phyloP scores from a whole-genome alignment of 75 land plant genomes.

The Picea glauca region DNA sequence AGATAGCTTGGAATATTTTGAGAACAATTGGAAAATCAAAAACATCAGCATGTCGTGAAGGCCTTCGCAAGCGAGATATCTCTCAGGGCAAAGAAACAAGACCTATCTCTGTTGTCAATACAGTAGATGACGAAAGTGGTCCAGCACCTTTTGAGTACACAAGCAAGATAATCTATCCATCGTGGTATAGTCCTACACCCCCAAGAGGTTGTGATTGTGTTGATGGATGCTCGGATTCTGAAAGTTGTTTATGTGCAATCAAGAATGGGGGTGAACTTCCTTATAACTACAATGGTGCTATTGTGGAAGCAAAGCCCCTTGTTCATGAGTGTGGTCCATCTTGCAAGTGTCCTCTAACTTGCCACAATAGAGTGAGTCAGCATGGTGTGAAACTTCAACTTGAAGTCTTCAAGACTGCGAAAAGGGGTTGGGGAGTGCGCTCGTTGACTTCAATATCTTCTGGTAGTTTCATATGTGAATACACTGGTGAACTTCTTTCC shows the following conservation, averaged over 20 bases:
- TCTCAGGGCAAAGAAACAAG: constrained; percentile 64
- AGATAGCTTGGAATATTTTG: constrained; percentile 54
- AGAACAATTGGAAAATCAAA: constrained; percentile 39
- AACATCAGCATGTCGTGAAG: constrained; percentile 24
- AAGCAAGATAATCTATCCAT: constrained; percentile 43
- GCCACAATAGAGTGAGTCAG: constrained; percentile 79
- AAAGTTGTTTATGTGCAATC: constrained; percentile 53
- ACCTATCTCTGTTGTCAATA: constrained; percentile 78
- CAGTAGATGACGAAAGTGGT: constrained; percentile 41
- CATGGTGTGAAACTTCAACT: constrained; percentile 56
- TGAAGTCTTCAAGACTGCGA: too few species aligned
- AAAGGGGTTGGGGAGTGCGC: too few species aligned
- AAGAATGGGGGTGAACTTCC: constrained; percentile 78
- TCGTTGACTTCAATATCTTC: too few species aligned
- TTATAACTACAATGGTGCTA: constrained; percentile 63
- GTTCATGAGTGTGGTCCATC: constrained; percentile 85
- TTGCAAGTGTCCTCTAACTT: constrained; percentile 73
- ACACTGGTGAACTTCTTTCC: too few species aligned
- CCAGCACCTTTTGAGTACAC: constrained; percentile 63
- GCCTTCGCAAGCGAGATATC: constrained; percentile 58
- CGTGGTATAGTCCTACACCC: constrained; percentile 29
- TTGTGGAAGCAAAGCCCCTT: constrained; percentile 62
- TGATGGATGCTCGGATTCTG: constrained; percentile 43
- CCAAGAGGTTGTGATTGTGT: constrained; percentile 60
- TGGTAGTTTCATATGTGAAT: too few species aligned